phyloP scores from a whole-genome alignment of 2,329 filamentous ascomycete species.

The Pseudogymnoascus sp. region DNA sequence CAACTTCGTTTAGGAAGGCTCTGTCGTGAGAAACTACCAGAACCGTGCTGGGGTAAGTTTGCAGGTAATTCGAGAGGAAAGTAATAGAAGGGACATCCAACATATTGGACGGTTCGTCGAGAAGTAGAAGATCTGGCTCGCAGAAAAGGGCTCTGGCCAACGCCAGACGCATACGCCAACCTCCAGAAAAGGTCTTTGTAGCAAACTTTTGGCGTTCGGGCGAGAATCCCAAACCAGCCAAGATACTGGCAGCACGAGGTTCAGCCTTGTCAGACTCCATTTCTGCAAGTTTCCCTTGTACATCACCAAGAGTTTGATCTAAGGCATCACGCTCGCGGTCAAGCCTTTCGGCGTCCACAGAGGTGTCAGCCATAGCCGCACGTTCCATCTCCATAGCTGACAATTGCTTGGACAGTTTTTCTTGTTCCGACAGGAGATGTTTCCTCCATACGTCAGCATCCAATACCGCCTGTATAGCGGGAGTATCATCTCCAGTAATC shows the following conservation, averaged over 20 bases:
- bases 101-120: slow-evolving; percentile 99
- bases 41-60: slow-evolving; percentile 86
- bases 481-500: slow-evolving; percentile 92
- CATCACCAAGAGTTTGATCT: slow-evolving; percentile 81
- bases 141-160: slow-evolving; percentile 93
- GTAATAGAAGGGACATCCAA: slow-evolving; percentile 99
- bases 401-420: slow-evolving; percentile 70
- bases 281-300: slow-evolving; percentile 84
- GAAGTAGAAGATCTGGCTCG: slow-evolving; percentile 87
- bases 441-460: slow-evolving; percentile 99
- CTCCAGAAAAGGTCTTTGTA: slow-evolving; percentile 97
- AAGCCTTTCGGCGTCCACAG: slow-evolving; percentile 73
- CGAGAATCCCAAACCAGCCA: slow-evolving; percentile 95
- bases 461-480: slow-evolving; percentile 86
- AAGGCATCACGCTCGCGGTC: slow-evolving; percentile 84
- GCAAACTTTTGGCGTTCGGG: slow-evolving; percentile 82
- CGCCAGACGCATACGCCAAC: slow-evolving; percentile 98
- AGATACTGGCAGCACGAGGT: slow-evolving; percentile 85
- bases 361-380: slow-evolving; percentile 78
- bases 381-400: slow-evolving; percentile 69
- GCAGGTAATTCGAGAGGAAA: slow-evolving; percentile 92
- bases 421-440: slow-evolving; percentile 81
- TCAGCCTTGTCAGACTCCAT: slow-evolving; percentile 99
- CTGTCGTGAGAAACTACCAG: slow-evolving; percentile 97
- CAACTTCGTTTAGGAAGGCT: slow-evolving; percentile 96